Evolutionary conservation across 2,329 filamentous ascomycete species (phyloP).

Genomic region (Beauveria varroae): DNA sequence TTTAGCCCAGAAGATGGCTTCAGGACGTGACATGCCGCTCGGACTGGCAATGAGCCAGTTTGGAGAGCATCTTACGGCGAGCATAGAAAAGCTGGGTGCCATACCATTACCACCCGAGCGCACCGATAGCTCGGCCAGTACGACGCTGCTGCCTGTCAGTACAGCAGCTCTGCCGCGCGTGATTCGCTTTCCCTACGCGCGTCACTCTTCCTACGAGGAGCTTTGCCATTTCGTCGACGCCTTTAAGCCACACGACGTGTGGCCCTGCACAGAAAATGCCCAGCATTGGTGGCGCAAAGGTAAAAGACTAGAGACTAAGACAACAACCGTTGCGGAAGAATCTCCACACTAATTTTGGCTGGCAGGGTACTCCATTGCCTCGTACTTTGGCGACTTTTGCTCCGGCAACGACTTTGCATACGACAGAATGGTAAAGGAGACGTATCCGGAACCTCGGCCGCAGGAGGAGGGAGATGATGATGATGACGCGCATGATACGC

Average conservation of each 20-base stretch:
- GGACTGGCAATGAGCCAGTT: slow-evolving; percentile 23
- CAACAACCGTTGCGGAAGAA: too few species aligned
- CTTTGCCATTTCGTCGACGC: slow-evolving; percentile 60
- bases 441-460: slow-evolving; percentile 1
- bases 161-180: slow-evolving; percentile 25
- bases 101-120: not conserved
- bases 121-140: not conserved
- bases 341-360: not conserved
- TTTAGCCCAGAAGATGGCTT: slow-evolving; percentile 13
- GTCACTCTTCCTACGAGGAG: slow-evolving; percentile 81
- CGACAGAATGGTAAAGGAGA: slow-evolving; percentile 50
- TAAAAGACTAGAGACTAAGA: slow-evolving; percentile 8
- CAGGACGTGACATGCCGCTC: slow-evolving; percentile 26
- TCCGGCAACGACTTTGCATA: slow-evolving; percentile 53
- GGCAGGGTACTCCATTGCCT: slow-evolving; percentile 52
- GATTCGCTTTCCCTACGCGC: slow-evolving; percentile 72
- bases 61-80: slow-evolving; percentile 22
- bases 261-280: slow-evolving; percentile 70
- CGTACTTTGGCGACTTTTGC: slow-evolving; percentile 66
- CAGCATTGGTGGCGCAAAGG: slow-evolving; percentile 52
- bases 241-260: slow-evolving; percentile 69
- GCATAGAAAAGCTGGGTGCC: slow-evolving; percentile 18
- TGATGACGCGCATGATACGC: not conserved
- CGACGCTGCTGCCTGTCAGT: not conserved
- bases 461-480: not conserved